Evolutionary conservation across 345 rosid genomes (phyloP), one percentile per base, ranked within the genome.

Genomic region (Erysimum cheiranthoides): DNA sequence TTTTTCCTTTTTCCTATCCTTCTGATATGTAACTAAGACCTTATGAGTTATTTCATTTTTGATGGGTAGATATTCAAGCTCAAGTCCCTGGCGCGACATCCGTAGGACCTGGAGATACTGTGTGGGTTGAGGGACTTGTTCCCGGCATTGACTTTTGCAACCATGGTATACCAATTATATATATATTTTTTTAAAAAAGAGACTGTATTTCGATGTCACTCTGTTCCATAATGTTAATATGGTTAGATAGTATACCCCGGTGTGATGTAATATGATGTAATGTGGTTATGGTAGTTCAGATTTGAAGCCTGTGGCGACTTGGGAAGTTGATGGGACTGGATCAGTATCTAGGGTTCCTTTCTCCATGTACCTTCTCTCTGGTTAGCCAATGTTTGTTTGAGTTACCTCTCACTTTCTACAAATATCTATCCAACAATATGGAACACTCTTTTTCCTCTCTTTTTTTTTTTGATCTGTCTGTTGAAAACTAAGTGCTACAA

Each of bases 61-160:
- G n/a, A 54, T 71, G 45, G 66, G 64, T 78, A 85, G 92, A 67
- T 58, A 66, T 36, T 38, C 75, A 75, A 51, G 58, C 36, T 54
- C 72, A 75, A 72, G 80, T 73, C 56, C 68, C 49, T 74, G 86
- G 79, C 61, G 76, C 56, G 28, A 25, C 82, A 68, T 74, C 82
- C 14, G 65, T 74, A 31, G 69, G 86, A 69, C 75, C 82, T 39
- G 81, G 72, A 74, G 97, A 90, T 69, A 87, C 90, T 59, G 76
- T 91, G 68, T 94, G 96, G 96, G 95, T 94, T 42, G 97, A 94
- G 84, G 97, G 98, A 77, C 95, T 94, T 84, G 90, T 94, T 70
- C 98, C 97, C 39, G 96, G 92, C 79, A 94, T 94, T 82, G 98
- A 94, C 85, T 91, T 92, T 81, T 92, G 96, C 81, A 94, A 94